These are phyloP conservation scores for Periconia sp. DNA, from an alignment of 2,329 filamentous ascomycete genomes.

Conservation along the genomic window DNA sequence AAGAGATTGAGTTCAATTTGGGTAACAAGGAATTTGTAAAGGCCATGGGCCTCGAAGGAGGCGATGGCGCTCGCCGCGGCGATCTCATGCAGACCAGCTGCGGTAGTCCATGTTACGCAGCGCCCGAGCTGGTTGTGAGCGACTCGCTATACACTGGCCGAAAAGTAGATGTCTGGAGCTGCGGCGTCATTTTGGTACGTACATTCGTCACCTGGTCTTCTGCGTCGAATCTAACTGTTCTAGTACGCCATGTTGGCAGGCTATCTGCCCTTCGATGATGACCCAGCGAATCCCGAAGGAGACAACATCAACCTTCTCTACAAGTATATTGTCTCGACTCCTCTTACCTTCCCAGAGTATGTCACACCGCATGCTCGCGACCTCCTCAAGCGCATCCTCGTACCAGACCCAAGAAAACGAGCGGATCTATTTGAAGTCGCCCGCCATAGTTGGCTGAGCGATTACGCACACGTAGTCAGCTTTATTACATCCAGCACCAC, in stretches of 20 bases:
- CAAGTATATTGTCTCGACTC: slow-evolving; percentile 98
- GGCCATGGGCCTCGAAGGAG: slow-evolving; percentile 80
- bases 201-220: slow-evolving; percentile 18
- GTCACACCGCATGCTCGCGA: slow-evolving; percentile 96
- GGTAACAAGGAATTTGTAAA: slow-evolving; percentile 89
- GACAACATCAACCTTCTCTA: slow-evolving; percentile 99
- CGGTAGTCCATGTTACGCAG: slow-evolving; percentile 96
- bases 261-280: slow-evolving; percentile 96
- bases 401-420: slow-evolving; percentile 91
- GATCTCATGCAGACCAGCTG: slow-evolving; percentile 99
- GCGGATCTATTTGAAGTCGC: slow-evolving; percentile 97
- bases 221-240: not conserved
- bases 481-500: slow-evolving; percentile 97
- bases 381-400: slow-evolving; percentile 87
- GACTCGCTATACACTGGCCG: slow-evolving; percentile 96
- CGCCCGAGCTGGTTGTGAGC: slow-evolving; percentile 94
- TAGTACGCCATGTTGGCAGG: slow-evolving; percentile 99
- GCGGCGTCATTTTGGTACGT: slow-evolving; percentile 94
- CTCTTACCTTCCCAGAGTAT: slow-evolving; percentile 97
- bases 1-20: slow-evolving; percentile 88
- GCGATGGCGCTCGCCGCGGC: slow-evolving; percentile 79
- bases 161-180: slow-evolving; percentile 99
- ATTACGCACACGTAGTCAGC: slow-evolving; percentile 94
- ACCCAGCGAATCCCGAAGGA: slow-evolving; percentile 96
- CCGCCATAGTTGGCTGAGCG: slow-evolving; percentile 95